Conservation (phyloP, 805 yeast species). For the Candida sanyiensis region DNA sequence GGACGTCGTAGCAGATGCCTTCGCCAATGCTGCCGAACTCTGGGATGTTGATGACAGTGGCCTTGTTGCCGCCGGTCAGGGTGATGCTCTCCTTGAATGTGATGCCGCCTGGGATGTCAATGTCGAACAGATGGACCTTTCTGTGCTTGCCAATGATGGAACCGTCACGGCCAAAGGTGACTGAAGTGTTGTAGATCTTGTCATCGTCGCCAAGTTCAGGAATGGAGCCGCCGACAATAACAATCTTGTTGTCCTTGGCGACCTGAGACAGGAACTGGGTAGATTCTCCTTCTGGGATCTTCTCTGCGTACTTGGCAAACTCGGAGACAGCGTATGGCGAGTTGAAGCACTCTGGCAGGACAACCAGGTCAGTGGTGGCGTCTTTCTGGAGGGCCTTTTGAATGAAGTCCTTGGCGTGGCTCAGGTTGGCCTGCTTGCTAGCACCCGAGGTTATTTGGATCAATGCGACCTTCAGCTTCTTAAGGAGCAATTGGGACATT, state of each 20-base stretch:
- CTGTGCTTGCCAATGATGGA: constrained; percentile 82
- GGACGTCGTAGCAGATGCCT: constrained; percentile 79
- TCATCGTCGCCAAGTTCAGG: constrained; percentile 64
- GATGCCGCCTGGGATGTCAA: constrained; percentile 89
- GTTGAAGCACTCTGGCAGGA: constrained; percentile 94
- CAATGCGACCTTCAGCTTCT: constrained; percentile 71
- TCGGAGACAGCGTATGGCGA: constrained; percentile 88
- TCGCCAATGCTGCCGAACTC: constrained; percentile 61
- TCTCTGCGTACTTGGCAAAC: constrained; percentile 83
- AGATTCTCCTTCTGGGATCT: constrained; percentile 70
- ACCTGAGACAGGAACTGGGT: constrained; percentile 56
- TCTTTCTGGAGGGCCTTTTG: constrained; percentile 54
- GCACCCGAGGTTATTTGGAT: constrained; percentile 68
- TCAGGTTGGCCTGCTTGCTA: constrained; percentile 73
- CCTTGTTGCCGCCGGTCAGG: constrained; percentile 72
- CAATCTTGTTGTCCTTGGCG: constrained; percentile 61
- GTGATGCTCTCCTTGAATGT: constrained; percentile 81
- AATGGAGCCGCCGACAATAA: constrained; percentile 86
- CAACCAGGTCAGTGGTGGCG: constrained; percentile 68
- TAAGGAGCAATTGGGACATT: constrained; percentile 25
- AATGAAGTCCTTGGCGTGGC: constrained; percentile 59
- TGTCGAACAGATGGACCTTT: constrained; percentile 87
- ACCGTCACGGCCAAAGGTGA: constrained; percentile 75
- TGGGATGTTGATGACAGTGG: constrained; percentile 49
- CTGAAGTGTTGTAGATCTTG: constrained; percentile 65